Conservation (phyloP, 768 basidiomycete genomes). For the Suillus spraguei region DNA sequence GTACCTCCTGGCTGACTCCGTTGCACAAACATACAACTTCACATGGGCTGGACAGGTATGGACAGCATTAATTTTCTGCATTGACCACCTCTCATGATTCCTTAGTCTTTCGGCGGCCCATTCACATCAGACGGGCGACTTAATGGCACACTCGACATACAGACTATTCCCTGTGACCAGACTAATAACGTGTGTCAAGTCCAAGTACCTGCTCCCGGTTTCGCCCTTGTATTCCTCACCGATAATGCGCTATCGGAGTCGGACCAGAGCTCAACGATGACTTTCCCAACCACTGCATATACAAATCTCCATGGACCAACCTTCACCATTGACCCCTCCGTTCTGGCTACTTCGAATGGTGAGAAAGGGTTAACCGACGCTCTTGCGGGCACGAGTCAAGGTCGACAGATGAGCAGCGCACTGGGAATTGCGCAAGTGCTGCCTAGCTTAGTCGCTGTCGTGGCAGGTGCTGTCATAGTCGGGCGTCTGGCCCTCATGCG, state of each 20-base stretch:
- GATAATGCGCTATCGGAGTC: constrained; percentile 40
- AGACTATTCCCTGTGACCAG: constrained; percentile 62
- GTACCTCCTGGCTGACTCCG: constrained; percentile 57
- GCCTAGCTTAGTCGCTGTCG: constrained; percentile 15
- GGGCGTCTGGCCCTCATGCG: constrained; percentile 9
- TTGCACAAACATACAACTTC: constrained; percentile 64
- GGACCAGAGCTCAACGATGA: constrained; percentile 37
- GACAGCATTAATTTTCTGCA: not conserved
- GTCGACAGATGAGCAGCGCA: constrained; percentile 3
- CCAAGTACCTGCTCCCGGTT: constrained; percentile 67
- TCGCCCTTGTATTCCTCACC: constrained; percentile 75
- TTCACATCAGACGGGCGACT: constrained; percentile 72
- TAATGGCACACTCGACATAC: constrained; percentile 53
- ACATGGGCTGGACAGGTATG: constrained; percentile 78
- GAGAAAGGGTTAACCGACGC: constrained; percentile 35
- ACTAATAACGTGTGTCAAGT: constrained; percentile 56
- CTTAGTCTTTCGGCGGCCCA: constrained; percentile 59
- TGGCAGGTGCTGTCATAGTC: constrained; percentile 22
- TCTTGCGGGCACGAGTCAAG: constrained; percentile 16
- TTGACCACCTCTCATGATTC: not conserved
- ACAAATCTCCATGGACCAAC: constrained; percentile 55
- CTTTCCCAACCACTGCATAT: constrained; percentile 59
- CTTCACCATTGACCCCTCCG: constrained; percentile 52
- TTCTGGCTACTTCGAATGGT: constrained; percentile 69
- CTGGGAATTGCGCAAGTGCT: constrained; percentile 16